Conservation (phyloP, 2,329 filamentous ascomycete genomes). For the Huntiella abstrusa region DNA sequence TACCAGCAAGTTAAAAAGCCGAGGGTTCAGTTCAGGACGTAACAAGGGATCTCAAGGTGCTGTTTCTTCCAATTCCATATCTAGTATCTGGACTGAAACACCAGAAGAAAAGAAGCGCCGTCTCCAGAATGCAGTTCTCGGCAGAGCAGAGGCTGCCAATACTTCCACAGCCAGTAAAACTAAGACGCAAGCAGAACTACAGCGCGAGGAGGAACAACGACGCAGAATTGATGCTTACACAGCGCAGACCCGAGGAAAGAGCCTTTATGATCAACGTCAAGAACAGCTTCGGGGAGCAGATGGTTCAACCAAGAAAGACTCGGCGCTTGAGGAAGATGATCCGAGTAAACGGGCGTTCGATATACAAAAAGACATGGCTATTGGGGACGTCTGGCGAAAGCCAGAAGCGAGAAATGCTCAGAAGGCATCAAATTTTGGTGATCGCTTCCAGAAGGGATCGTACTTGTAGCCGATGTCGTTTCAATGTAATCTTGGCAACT, state of each 20-base stretch:
- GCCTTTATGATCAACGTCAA: constrained; percentile 40
- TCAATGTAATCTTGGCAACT: too few relatives aligned
- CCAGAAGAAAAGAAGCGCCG: constrained; percentile 64
- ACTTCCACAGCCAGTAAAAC: constrained; percentile 8
- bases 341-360: constrained; percentile 76
- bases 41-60: constrained; percentile 18
- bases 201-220: constrained; percentile 37
- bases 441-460: constrained; percentile 57
- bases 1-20: constrained; percentile 63
- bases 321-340: constrained; percentile 59
- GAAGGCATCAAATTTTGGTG: constrained; percentile 63
- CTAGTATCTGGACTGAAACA: constrained; percentile 77
- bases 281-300: constrained; percentile 13
- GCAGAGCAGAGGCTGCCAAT: constrained; percentile 33
- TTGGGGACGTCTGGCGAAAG: constrained; percentile 55
- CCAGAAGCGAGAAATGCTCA: constrained; percentile 62
- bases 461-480: constrained; percentile 24
- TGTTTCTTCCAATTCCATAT: constrained; percentile 23
- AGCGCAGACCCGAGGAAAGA: constrained; percentile 35
- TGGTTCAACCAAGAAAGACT: neutral
- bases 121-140: constrained; percentile 65
- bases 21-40: constrained; percentile 58
- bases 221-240: constrained; percentile 29
- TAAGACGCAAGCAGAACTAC: constrained; percentile 22
- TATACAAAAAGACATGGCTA: constrained; percentile 79